phyloP scores from a whole-genome alignment of 2,329 filamentous ascomycete species.

The Ilyonectria destructans region DNA sequence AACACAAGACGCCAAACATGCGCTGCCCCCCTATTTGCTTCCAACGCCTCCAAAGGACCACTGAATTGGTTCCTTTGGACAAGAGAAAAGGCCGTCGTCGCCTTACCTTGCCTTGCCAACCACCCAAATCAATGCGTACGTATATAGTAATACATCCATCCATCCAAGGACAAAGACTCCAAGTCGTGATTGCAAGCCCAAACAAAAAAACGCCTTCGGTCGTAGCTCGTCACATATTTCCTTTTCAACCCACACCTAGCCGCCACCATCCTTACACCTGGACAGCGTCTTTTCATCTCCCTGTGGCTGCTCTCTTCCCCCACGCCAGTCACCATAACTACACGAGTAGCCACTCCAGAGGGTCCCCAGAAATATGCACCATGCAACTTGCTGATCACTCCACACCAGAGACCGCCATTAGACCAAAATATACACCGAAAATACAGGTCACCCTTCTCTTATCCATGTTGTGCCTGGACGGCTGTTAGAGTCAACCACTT shows the following conservation, averaged over 20 bases:
- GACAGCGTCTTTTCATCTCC: slow-evolving; percentile 5
- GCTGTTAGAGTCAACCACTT: neutral
- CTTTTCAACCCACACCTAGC: slow-evolving; percentile 12
- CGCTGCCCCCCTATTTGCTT: slow-evolving; percentile 7
- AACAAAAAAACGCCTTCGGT: slow-evolving; percentile 29
- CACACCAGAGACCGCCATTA: slow-evolving; percentile 4
- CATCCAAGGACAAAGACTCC: slow-evolving; percentile 16
- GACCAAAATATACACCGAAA: slow-evolving; percentile 14
- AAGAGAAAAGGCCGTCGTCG: slow-evolving; percentile 7
- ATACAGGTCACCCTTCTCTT: neutral
- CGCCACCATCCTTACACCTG: neutral
- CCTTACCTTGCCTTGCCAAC: slow-evolving; percentile 13
- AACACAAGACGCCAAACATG: slow-evolving; percentile 7
- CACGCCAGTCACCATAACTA: slow-evolving; percentile 8
- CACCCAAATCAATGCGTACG: slow-evolving; percentile 8
- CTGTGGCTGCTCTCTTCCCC: neutral
- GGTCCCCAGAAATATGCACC: slow-evolving; percentile 4
- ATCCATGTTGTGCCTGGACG: neutral
- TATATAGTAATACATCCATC: slow-evolving; percentile 31
- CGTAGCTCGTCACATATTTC: slow-evolving; percentile 29
- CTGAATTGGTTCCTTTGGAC: slow-evolving; percentile 9
- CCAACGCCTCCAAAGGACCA: slow-evolving; percentile 21
- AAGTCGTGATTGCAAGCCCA: slow-evolving; percentile 11
- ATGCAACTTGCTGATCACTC: slow-evolving; percentile 8
- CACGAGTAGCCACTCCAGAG: slow-evolving; percentile 10